Base-by-base conservation (phyloP, 2,329 filamentous ascomycete species). In the Beauveria pseudobassiana region DNA sequence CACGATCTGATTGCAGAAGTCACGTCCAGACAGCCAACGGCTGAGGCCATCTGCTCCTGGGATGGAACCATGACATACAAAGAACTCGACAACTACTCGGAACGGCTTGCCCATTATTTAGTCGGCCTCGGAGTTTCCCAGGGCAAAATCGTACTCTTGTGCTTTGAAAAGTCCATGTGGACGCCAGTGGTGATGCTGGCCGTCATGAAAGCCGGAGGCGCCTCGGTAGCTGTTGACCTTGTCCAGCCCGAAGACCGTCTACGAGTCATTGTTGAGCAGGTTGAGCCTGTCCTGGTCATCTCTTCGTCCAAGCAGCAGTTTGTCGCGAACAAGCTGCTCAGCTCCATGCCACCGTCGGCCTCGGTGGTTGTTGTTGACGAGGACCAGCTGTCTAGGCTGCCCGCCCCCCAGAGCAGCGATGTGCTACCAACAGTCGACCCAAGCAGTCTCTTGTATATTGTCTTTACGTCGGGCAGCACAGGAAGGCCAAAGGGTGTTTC, bases 381-480 rank as follows among this genome's bases (percentile, higher is more conserved):
- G n/a, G 14, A 7, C 8, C 54, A 18, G 28, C 18, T 42, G 9
- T 46, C 22, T 5, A 16, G 18, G 24, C 18, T 59, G 8, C 54
- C 54, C 12, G 2, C 9, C 30, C 24, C 22, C 14, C 3, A 8
- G 8, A 8, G 14, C 43, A 10, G 42, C 38, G 22, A 26, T n/a
- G 12, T 5, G 52, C 62, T 54, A 30, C 46, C 55, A 4, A 43
- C 20, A 38, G 54, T 46, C n/a, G 26, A 42, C 49, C 53, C 63
- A 5, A 48, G 18, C 24, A 38, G 51, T 45, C 30, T 59, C 3
- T 14, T 61, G 1, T 69, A 69, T 26, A 77, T 82, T 65, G 78
- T 81, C 67, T 82, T 82, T 65, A 82, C 80, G n/a, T 81, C 79
- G 14, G 80, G 80, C 24, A 80, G 76, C 26, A 82, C 80, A 0